A percentile compares a stretch with the other conserved stretches of the same genome.
These are phyloP conservation scores for Ceratocystis ficicola DNA, from an alignment of 2,329 filamentous ascomycete genomes.

Conservation along the genomic window DNA sequence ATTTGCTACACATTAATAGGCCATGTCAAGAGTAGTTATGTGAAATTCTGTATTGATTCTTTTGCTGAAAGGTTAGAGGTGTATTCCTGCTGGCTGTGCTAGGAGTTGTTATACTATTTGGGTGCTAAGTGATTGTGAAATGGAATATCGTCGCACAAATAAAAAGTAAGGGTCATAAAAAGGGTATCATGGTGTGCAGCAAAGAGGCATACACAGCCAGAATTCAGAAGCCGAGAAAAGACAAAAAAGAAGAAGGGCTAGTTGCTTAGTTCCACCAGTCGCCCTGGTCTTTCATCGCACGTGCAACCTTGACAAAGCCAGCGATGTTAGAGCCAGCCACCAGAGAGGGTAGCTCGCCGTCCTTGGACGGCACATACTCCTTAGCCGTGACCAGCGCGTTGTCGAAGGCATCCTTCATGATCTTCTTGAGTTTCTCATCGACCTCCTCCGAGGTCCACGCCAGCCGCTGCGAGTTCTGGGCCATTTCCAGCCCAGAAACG, in stretches of 20 bases:
- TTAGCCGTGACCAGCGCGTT: constrained; percentile 80
- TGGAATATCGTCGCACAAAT: too few species aligned
- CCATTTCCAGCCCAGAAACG: constrained; percentile 96
- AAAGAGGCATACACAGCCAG: not conserved
- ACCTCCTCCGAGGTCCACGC: constrained; percentile 83
- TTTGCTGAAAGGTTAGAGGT: too few species aligned
- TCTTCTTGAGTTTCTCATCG: constrained; percentile 76
- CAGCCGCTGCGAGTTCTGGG: constrained; percentile 84
- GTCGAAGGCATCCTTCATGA: constrained; percentile 91
- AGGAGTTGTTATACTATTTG: too few species aligned
- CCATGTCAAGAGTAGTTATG: too few species aligned
- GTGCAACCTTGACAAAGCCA: constrained; percentile 90
- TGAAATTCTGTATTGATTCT: too few species aligned
- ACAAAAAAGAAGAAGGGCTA: not conserved
- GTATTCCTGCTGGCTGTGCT: too few species aligned
- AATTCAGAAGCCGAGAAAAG: not conserved
- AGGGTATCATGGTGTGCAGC: constrained; percentile 10
- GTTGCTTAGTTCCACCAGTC: constrained; percentile 60
- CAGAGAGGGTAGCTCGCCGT: constrained; percentile 77
- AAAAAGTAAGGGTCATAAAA: not conserved
- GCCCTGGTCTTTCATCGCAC: constrained; percentile 91
- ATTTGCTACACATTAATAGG: too few species aligned
- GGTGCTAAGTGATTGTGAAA: too few species aligned
- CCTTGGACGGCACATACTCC: constrained; percentile 66
- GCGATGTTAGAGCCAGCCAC: constrained; percentile 95